Evolutionary conservation across 805 yeast species (phyloP).

Genomic region (Tetrapisispora nanseiensis): DNA sequence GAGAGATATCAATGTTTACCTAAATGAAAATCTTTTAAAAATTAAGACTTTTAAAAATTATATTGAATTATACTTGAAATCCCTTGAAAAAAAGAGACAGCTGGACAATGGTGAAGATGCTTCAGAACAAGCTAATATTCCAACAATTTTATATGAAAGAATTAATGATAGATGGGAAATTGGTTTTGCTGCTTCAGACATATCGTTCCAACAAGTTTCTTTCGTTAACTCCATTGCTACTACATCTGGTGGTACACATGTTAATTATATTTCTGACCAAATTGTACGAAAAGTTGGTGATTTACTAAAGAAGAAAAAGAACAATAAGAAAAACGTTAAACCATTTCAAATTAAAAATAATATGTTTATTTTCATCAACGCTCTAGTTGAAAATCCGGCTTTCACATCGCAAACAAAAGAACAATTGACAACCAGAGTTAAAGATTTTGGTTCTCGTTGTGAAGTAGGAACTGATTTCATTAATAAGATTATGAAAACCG

Average conservation of each 20-base stretch:
- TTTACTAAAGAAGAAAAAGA: constrained; percentile 51
- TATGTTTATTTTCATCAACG: constrained; percentile 83
- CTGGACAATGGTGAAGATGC: constrained; percentile 33
- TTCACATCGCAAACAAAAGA: constrained; percentile 97
- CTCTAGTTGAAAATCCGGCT: constrained; percentile 92
- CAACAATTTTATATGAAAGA: constrained; percentile 67
- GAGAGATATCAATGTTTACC: constrained; percentile 62
- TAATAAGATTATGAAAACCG: constrained; percentile 63
- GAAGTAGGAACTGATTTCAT: constrained; percentile 71
- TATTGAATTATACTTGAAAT: constrained; percentile 79
- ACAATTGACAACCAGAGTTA: constrained; percentile 78
- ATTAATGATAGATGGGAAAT: constrained; percentile 89
- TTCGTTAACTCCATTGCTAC: constrained; percentile 97
- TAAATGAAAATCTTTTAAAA: constrained; percentile 64
- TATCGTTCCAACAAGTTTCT: constrained; percentile 84
- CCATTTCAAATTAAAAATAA: constrained; percentile 84
- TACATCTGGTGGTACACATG: constrained; percentile 94
- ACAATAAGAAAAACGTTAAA: constrained; percentile 61
- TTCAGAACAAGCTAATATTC: constrained; percentile 28
- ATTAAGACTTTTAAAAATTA: constrained; percentile 74
- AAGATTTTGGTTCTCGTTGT: constrained; percentile 82
- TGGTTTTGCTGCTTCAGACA: constrained; percentile 90
- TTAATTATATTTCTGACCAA: constrained; percentile 76
- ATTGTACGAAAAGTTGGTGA: constrained; percentile 70
- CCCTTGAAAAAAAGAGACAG: constrained; percentile 43